These are phyloP conservation scores for Gossypium mustelinum DNA, from an alignment of 345 rosid genomes.

Conservation along the genomic window DNA sequence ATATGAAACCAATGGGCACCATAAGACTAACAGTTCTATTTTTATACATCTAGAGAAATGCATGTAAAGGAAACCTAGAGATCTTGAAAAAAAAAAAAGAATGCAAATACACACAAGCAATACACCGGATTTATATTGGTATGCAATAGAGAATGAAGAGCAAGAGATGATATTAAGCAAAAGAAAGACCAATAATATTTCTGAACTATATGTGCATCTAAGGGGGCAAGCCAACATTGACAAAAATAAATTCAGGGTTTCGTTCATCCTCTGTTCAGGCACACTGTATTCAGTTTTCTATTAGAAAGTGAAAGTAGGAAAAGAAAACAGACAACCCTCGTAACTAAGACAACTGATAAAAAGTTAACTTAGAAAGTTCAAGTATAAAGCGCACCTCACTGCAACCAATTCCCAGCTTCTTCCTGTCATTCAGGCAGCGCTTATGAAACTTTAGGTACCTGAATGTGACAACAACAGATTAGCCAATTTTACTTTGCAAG, in stretches of 20 bases:
- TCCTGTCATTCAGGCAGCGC: slow-evolving; percentile 89
- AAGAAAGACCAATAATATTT: neutral
- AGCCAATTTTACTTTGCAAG: slow-evolving; percentile 20
- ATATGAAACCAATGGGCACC: slow-evolving; percentile 13
- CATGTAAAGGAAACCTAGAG: neutral
- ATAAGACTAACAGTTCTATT: too few relatives aligned
- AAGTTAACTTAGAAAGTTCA: slow-evolving; percentile 6
- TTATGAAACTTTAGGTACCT: slow-evolving; percentile 89
- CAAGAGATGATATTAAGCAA: neutral
- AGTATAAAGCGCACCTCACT: slow-evolving; percentile 66
- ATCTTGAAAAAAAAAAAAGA: neutral
- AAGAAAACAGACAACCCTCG: neutral
- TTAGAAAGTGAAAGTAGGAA: neutral
- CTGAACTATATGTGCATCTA: too few relatives aligned
- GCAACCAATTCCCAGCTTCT: slow-evolving; percentile 82
- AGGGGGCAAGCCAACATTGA: neutral
- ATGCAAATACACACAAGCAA: neutral
- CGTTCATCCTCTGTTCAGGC: neutral
- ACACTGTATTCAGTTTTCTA: neutral
- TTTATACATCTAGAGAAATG: too few relatives aligned
- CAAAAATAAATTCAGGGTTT: neutral
- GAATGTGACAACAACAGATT: slow-evolving; percentile 21
- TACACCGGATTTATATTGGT: neutral
- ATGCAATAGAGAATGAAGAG: neutral
- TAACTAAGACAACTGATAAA: neutral